Base-by-base conservation (phyloP, 768 basidiomycete genomes). In the Auricularia sp. region DNA sequence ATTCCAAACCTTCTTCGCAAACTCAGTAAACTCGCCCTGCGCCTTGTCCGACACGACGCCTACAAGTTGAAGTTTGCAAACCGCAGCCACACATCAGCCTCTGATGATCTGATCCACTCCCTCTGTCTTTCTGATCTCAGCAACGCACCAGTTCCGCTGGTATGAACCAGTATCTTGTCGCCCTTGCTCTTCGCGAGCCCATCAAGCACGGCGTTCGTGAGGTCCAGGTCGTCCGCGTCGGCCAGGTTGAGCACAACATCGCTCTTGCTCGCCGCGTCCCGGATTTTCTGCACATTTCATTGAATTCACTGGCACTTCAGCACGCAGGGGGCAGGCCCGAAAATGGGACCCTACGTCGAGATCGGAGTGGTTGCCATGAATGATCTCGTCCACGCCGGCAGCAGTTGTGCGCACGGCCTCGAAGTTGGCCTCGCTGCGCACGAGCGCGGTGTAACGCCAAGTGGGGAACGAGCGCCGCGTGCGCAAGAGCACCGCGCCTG, bases 191-290 rank as follows among this genome's bases (percentile, higher is more conserved):
- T 24, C 34, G 21, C 24, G 1, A 70, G 62, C 18, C 71, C 72
- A 11, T 58, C 61, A 24, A 73, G 61, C 24, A 73, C 65, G 7
- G 71, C 69, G 21, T 68, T 66, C 11, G 69, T 65, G 18, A 73
- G 65, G 10, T 56, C 63, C 3, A 71, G 45, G 62, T 70, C 70
- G 58, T 73, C 72, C 21, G 72, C 69, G 65, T 73, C 71, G 3
- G 72, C 71, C 16, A 63, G 44, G 63, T 72, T 71, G 65, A 73
- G 44, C 8, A 72, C 69, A 29, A 73, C 64, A 45, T 73, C 72
- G 35, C 65, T 61, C 44, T 65, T 65, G 14, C 59, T 45, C 7
- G 65, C 62, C 21, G 24, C 56, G 0, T 14, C 24, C 0, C 29
- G 56, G 7, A 59, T 34, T 51, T 51, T 51, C 47, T 51, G 39